phyloP scores from a whole-genome alignment of 2,329 filamentous ascomycete genomes.

The Thelonectria blattea region DNA sequence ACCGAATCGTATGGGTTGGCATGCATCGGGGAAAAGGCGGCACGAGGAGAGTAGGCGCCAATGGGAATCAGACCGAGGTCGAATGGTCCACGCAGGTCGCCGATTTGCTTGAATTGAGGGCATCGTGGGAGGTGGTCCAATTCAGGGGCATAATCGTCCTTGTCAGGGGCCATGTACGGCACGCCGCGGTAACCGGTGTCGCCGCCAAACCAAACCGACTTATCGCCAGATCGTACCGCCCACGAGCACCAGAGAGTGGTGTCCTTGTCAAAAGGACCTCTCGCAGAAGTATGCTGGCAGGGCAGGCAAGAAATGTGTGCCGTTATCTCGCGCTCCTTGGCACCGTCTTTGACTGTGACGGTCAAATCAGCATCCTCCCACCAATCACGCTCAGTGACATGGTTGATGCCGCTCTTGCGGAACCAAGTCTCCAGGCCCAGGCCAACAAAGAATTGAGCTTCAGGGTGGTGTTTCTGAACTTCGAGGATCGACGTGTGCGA shows the following conservation, averaged over 20 bases:
- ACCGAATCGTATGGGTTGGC: conserved; percentile 86
- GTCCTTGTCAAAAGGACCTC: conserved; percentile 71
- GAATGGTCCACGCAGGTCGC: conserved; percentile 80
- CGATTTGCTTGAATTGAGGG: conserved; percentile 86
- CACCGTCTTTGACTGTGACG: conserved; percentile 49
- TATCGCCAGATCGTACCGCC: conserved; percentile 74
- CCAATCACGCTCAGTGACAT: conserved; percentile 92
- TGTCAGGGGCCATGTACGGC: conserved; percentile 62
- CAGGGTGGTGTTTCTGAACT: conserved; percentile 72
- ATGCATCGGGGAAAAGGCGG: conserved; percentile 80
- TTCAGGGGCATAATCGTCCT: conserved; percentile 74
- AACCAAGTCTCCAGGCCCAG: conserved; percentile 88
- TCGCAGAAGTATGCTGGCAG: conserved; percentile 80
- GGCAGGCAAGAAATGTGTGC: conserved; percentile 81
- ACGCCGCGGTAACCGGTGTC: conserved; percentile 92
- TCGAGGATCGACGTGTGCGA: conserved; percentile 77
- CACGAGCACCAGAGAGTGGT: conserved; percentile 89
- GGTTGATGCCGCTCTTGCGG: conserved; percentile 67
- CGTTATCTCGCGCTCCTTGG: conserved; percentile 56
- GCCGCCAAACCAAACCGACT: conserved; percentile 85
- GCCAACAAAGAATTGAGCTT: conserved; percentile 87
- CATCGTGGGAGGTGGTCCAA: conserved; percentile 73
- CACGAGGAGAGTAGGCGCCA: conserved; percentile 80
- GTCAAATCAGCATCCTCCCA: conserved; percentile 85
- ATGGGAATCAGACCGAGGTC: conserved; percentile 93